Evolutionary conservation across 192 early-diverging fungal genomes (phyloP), one percentile per base, ranked within the genome.

Genomic region (Mortierella hygrophila): DNA sequence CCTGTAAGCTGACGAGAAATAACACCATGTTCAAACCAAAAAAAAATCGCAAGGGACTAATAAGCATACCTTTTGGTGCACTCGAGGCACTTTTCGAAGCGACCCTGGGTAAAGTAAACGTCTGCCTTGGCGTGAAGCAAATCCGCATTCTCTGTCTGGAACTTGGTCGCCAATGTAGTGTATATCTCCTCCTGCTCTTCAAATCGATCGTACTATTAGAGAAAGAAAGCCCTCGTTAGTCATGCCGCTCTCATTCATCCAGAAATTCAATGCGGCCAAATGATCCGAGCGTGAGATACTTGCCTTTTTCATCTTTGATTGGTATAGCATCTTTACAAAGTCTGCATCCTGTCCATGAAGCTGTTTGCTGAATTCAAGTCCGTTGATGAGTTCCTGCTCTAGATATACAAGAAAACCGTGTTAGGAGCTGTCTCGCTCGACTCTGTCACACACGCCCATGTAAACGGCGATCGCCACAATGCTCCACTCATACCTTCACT

Each of bases 261-360:
- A 7, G 11, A 65, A 26, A 65, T 11, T 15, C 23, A 15, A 16
- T 35, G 2, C 16, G 15, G 29, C 21, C 26, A 52, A 29, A 49
- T 16, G 9, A 40, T 63, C 20, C 21, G 4, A 68, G 13, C 26
- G 20, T 18, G 49, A 18, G 3, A 44, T 8, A 13, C 26, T 77
- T 89, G 93, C 93, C 86, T 93, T 94, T 73, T 91, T 92, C n/a
- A 95, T 57, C 44, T 92, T 91, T 16, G 92, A 84, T n/a, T 90
- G 81, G 70, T 94, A 95, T 1, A 94, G 71, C 41, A 90, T 88
- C 68, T 90, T 88, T 20, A 95, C 87, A 77, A 95, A 88, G 21
- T 89, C 88, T 20, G 90, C 89, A 60, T 95, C 91, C 1, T 88
- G 70, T 13, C 70, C 73, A 38, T 83, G 75, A 40, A 90, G 82